phyloP scores from a whole-genome alignment of 176 grass and related monocot species.

The Oryza glumipatula region DNA sequence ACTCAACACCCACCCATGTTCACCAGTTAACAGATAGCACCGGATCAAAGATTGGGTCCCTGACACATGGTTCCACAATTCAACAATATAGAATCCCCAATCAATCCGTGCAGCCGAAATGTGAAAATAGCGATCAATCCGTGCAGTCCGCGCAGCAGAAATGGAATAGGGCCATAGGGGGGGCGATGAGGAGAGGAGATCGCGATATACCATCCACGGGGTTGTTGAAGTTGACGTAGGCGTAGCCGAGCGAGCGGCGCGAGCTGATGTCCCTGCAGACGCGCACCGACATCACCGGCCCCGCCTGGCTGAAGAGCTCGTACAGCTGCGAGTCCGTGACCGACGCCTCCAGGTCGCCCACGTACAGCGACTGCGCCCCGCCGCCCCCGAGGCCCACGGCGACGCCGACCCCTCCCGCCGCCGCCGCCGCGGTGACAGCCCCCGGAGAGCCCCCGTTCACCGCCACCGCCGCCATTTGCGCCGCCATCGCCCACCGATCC shows the following conservation, averaged over 20 bases:
- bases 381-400: conserved; percentile 44
- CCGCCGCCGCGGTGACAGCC: conserved; percentile 29
- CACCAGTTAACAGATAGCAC: neutral
- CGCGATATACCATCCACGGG: conserved; percentile 70
- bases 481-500: conserved; percentile 45
- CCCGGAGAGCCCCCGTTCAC: conserved; percentile 42
- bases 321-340: conserved; percentile 80
- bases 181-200: neutral
- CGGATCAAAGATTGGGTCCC: neutral
- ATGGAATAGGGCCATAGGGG: neutral
- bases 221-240: conserved; percentile 90
- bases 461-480: conserved; percentile 40
- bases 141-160: neutral
- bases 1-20: neutral
- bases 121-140: neutral
- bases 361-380: conserved; percentile 78
- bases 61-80: conserved; percentile 11
- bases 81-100: neutral
- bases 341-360: conserved; percentile 77
- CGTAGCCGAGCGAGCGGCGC: conserved; percentile 84
- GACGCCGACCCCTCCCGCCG: neutral
- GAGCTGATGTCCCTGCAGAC: conserved; percentile 83
- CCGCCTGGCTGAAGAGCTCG: conserved; percentile 84
- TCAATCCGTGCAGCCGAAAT: neutral
- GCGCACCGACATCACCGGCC: conserved; percentile 78